Conservation (phyloP, 768 basidiomycete genomes). For the Hortiboletus flavorubellus region DNA sequence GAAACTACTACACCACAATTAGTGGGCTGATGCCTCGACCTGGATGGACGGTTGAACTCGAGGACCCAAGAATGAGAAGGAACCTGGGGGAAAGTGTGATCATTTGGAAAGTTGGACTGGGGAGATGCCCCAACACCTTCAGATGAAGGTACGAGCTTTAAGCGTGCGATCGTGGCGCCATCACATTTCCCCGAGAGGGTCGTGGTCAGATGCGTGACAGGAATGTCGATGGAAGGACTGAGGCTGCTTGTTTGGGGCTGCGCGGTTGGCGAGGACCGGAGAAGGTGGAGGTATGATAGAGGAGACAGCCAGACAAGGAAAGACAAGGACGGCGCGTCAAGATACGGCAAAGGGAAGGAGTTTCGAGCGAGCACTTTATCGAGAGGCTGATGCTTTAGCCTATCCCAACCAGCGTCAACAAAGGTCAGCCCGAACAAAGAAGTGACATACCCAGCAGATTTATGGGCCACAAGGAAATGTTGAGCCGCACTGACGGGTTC, state of each 20-base stretch:
- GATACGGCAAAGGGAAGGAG: conserved; percentile 69
- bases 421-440: not conserved
- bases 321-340: conserved; percentile 62
- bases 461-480: conserved; percentile 18
- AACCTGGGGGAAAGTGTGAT: conserved; percentile 23
- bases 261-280: conserved; percentile 34
- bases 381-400: conserved; percentile 47
- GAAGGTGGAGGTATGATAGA: conserved; percentile 59
- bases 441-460: conserved; percentile 14
- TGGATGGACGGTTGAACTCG: conserved; percentile 55
- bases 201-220: conserved; percentile 45
- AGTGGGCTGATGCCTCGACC: conserved; percentile 38
- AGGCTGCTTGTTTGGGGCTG: conserved; percentile 14
- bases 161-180: conserved; percentile 56
- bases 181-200: conserved; percentile 38
- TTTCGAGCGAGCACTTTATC: conserved; percentile 61
- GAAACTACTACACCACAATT: conserved; percentile 62
- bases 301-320: conserved; percentile 74
- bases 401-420: conserved; percentile 17
- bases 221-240: conserved; percentile 42
- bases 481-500: conserved; percentile 34
- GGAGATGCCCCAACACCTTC: conserved; percentile 15
- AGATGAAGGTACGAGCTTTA: conserved; percentile 37
- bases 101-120: conserved; percentile 20
- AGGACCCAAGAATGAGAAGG: conserved; percentile 55